Evolutionary conservation across 768 basidiomycete genomes (phyloP), one percentile per base, ranked within the genome.

Genomic region (Exidia glandulosa): DNA sequence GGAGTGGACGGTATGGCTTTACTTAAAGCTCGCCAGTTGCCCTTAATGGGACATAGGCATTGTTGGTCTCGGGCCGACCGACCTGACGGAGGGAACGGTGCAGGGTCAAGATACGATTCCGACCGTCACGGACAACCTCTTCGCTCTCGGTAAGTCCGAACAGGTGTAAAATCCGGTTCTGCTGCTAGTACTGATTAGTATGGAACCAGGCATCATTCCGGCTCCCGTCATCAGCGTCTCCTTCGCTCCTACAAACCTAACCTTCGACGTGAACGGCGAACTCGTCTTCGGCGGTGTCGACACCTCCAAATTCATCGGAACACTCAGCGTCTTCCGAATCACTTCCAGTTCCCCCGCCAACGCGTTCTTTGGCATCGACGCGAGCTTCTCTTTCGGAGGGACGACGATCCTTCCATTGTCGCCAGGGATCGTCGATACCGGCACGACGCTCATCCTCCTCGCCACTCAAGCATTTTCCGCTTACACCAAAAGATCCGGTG

Each of bases 51-150:
- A n/a, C n/a, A n/a, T n/a, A n/a, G n/a, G n/a, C n/a, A 45, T 45
- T 60, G 67, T 83, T 41, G 81, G 81, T 19, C 33, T 62, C 50
- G 58, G 58, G 9, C 80, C 81, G 29, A 75, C 74, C 1, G 77
- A 81, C 66, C 73, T 81, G 36, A 81, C 78, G 19, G 34, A 48
- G 27, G 57, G 57, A 19, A 61, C 61, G 14, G 61, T 61, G 3
- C 36, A 30, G 27, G 60, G 57, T 32, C 77, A 81, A 37, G 69
- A 69, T 2, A 69, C 68, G 25, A 75, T 82, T 25, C 79, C 81
- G 10, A 84, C 83, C 9, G 77, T 85, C 19, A 81, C 77, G 19
- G 78, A 83, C 70, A 84, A 79, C 67, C 74, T 83, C 13, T 79
- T 74, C 67, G 31, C n/a, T n/a, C n/a, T n/a, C n/a, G n/a, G n/a